phyloP scores from a whole-genome alignment of 2,329 filamentous ascomycete genomes.

The Aspergillus neotritici region DNA sequence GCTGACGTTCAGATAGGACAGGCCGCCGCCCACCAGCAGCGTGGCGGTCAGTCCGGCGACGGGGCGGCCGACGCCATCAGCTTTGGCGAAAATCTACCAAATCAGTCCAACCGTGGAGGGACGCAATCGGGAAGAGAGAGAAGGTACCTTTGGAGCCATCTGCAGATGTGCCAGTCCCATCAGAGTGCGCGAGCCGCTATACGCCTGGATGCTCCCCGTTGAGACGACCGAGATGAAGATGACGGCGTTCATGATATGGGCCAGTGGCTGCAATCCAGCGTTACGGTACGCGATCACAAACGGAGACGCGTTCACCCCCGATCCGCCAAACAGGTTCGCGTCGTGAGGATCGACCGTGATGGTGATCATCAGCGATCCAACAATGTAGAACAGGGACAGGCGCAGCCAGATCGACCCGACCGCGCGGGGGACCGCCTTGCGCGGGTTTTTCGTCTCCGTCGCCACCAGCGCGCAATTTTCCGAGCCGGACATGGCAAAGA shows the following conservation, averaged over 20 bases:
- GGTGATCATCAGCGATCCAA: slow-evolving; percentile 43
- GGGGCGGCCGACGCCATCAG: slow-evolving; percentile 34
- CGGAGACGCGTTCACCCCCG: slow-evolving; percentile 42
- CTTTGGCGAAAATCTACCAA: slow-evolving; percentile 22
- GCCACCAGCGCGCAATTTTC: slow-evolving; percentile 43
- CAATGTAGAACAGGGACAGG: slow-evolving; percentile 43
- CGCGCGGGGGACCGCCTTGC: slow-evolving; percentile 40
- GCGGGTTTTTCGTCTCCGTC: slow-evolving; percentile 41
- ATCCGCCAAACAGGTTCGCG: slow-evolving; percentile 37
- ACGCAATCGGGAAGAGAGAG: too few relatives aligned
- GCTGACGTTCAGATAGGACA: slow-evolving; percentile 42
- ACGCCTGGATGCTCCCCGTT: slow-evolving; percentile 41
- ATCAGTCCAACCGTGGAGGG: neutral
- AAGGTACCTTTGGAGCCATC: slow-evolving; percentile 36
- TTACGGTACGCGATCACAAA: slow-evolving; percentile 42
- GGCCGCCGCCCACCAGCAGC: slow-evolving; percentile 60
- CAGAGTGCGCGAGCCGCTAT: slow-evolving; percentile 41
- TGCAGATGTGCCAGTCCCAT: slow-evolving; percentile 41
- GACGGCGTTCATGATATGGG: slow-evolving; percentile 47
- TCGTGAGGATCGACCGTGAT: slow-evolving; percentile 42
- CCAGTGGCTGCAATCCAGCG: slow-evolving; percentile 35
- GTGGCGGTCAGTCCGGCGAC: slow-evolving; percentile 55
- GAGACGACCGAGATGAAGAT: slow-evolving; percentile 46
- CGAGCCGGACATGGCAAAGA: slow-evolving; percentile 39
- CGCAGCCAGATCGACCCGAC: slow-evolving; percentile 45